Evolutionary conservation across 2,329 filamentous ascomycete species (phyloP).

Genomic region (Pleomassaria siparia): DNA sequence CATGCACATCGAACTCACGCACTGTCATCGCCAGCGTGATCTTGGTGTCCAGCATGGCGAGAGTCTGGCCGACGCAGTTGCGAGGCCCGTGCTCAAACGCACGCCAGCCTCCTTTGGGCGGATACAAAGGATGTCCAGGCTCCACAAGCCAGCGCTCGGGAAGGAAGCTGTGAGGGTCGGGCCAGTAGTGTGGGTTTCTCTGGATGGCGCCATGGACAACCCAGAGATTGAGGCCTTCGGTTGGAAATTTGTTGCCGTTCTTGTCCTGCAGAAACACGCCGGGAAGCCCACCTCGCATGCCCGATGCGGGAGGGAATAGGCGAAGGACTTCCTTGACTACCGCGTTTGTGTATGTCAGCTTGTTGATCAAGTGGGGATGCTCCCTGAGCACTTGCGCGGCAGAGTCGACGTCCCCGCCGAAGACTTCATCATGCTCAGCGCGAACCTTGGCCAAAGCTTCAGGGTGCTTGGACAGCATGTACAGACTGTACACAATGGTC

Average conservation of each 20-base stretch:
- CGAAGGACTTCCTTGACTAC: conserved; percentile 33
- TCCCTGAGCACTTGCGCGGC: conserved; percentile 6
- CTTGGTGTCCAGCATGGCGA: too few relatives aligned
- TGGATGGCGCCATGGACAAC: conserved; percentile 6
- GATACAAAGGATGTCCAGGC: conserved; percentile 3
- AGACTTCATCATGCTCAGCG: conserved; percentile 24
- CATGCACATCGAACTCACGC: too few relatives aligned
- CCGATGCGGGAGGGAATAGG: conserved; percentile 30
- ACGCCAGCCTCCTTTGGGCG: conserved; percentile 18
- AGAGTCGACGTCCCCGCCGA: conserved; percentile 15
- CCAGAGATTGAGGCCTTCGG: not conserved
- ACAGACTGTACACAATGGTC: conserved; percentile 21
- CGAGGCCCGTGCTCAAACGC: conserved; percentile 40
- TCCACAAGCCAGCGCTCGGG: conserved; percentile 15
- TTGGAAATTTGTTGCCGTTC: conserved; percentile 7
- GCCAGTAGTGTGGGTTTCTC: conserved; percentile 9
- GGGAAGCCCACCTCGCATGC: conserved; percentile 9
- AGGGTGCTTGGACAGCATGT: conserved; percentile 20
- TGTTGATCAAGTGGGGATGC: conserved; percentile 22
- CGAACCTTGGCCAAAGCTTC: conserved; percentile 14
- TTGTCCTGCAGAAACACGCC: not conserved
- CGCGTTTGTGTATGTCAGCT: conserved; percentile 23
- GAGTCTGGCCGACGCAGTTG: conserved; percentile 2
- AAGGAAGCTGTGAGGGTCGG: conserved; percentile 10
- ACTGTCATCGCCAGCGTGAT: too few relatives aligned